Percentiles rank a stretch among this genome's conserved stretches.
Evolutionary conservation across 495 filamentous ascomycete species (phyloP).

Genomic region (Diplogelasinospora grovesii): DNA sequence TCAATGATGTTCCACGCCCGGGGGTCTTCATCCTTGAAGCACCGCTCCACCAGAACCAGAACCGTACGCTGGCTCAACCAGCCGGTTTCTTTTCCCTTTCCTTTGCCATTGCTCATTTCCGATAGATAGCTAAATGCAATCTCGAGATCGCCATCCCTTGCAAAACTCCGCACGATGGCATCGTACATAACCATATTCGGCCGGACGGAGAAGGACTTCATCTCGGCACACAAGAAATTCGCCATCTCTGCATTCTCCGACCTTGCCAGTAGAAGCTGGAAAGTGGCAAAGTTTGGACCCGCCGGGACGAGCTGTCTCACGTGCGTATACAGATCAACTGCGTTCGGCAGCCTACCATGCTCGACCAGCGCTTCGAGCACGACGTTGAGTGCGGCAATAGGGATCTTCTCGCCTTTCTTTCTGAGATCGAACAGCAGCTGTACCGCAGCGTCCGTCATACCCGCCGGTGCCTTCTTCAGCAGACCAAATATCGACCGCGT

Average conservation of each 20-base stretch:
- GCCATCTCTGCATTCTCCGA: constrained; percentile 53
- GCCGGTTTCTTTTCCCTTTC: constrained; percentile 10
- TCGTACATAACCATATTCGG: constrained; percentile 62
- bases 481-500: constrained; percentile 50
- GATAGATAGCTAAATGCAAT: constrained; percentile 52
- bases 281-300: constrained; percentile 54
- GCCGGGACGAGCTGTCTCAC: constrained; percentile 54
- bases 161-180: constrained; percentile 58
- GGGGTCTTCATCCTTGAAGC: constrained; percentile 32
- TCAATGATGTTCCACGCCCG: constrained; percentile 38
- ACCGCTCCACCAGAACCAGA: constrained; percentile 35
- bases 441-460: constrained; percentile 42
- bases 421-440: constrained; percentile 46
- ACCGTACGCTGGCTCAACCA: constrained; percentile 36
- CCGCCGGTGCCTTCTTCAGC: constrained; percentile 23
- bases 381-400: constrained; percentile 53
- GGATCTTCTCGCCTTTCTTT: constrained; percentile 38
- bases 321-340: constrained; percentile 64
- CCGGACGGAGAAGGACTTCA: constrained; percentile 54
- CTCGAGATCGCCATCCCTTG: constrained; percentile 46
- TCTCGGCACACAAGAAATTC: constrained; percentile 68
- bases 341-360: constrained; percentile 40
- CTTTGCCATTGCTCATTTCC: too few species aligned
- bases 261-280: constrained; percentile 60
- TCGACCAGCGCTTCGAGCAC: constrained; percentile 50